phyloP scores from a whole-genome alignment of 2,329 filamentous ascomycete genomes.

The Cercospora citrullina region DNA sequence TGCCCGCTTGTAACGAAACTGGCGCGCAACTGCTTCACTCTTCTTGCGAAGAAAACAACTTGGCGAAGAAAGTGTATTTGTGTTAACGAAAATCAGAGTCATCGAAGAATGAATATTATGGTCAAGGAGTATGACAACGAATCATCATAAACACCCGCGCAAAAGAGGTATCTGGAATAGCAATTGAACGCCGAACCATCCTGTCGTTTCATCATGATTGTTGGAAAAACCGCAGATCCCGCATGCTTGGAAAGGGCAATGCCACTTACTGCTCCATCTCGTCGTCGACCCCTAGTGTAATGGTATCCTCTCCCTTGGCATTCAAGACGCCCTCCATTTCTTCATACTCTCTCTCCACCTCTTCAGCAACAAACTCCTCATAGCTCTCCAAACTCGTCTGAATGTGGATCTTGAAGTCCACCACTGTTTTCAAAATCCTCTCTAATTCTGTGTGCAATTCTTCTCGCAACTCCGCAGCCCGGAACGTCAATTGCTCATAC shows the following conservation, averaged over 20 bases:
- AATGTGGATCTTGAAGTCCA: conserved; percentile 97
- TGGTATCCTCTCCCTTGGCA: conserved; percentile 15
- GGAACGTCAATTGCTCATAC: conserved; percentile 90
- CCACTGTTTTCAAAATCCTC: conserved; percentile 92
- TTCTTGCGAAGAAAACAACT: neutral
- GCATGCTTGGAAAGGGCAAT: neutral
- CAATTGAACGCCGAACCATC: neutral
- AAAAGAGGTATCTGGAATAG: conserved; percentile 3
- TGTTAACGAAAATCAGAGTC: neutral
- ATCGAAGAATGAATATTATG: neutral
- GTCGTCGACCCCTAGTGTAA: conserved; percentile 2
- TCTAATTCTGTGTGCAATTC: conserved; percentile 97
- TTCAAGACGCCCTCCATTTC: conserved; percentile 48
- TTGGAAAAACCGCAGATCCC: neutral
- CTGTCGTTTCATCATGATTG: conserved; percentile 4
- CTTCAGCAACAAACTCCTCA: conserved; percentile 87
- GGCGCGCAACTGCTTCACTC: neutral
- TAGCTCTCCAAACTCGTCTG: conserved; percentile 92
- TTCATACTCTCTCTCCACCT: conserved; percentile 69
- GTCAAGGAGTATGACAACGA: neutral
- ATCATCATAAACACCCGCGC: neutral
- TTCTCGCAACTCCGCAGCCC: conserved; percentile 81
- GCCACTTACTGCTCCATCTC: conserved; percentile 24
- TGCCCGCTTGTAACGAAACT: neutral
- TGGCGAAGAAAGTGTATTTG: neutral